Evolutionary conservation across 257 asterid genomes (phyloP), one percentile per base, ranked within the genome.

Genomic region (Petunia axillaris): DNA sequence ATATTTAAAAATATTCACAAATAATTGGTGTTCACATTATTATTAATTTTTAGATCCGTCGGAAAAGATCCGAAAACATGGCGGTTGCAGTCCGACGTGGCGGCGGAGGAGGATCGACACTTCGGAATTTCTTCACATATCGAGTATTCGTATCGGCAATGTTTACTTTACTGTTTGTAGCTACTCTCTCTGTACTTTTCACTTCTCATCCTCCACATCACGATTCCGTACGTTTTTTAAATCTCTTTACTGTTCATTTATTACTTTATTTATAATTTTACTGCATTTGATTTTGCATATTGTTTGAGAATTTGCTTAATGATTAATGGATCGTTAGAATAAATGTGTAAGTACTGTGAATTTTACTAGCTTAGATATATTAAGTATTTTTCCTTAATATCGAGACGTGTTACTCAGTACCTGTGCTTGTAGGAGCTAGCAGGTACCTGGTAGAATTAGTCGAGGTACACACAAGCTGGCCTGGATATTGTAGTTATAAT

Each of bases 121-220:
- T 92, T 63, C 91, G 96, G 50, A 93, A 89, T 90, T 85, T 93
- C 86, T 93, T 93, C 92, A 88, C 92, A 87, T 93, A 93, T 82
- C 94, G 98, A 91, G 88, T 93, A 93, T 95, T 95, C 79, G 85
- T 91, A 57, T 95, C 99, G 84, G 97, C 98, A 79, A 81, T 94
- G 94, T 89, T 96, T 83, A 89, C 97, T 40, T 88, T 96, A 79
- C 89, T 96, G 2, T 93, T 96, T 86, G 87, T 96, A 64, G 99
- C 92, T 80, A 94, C 98, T 80, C 86, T 94, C 83, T 91, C 97
- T 67, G 96, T 93, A 43, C 90, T 93, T 83, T 93, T 93, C 85
- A 85, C 98, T 39, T 93, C 98, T 78, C 94, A 87, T 53, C 91
- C 89, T 11, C 75, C 93, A 41, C 90, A 87, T 62, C 81, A 86